phyloP scores from a whole-genome alignment of 2,329 filamentous ascomycete species.

The Cercospora citrullina region DNA sequence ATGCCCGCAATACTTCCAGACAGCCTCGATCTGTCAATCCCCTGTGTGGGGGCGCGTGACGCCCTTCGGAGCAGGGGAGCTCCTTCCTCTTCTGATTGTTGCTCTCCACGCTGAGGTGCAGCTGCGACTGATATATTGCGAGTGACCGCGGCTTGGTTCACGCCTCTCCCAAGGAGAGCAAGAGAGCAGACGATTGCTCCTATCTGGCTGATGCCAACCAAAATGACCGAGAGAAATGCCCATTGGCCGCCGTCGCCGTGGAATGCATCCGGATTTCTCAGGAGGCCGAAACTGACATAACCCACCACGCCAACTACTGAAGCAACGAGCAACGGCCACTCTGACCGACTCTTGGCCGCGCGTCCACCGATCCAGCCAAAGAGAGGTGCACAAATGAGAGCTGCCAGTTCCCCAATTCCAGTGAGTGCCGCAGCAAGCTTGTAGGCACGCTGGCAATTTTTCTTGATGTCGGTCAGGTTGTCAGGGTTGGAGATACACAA shows the following conservation, averaged over 20 bases:
- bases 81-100: slow-evolving; percentile 26
- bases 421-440: slow-evolving; percentile 83
- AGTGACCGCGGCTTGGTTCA: slow-evolving; percentile 51
- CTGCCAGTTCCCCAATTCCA: slow-evolving; percentile 83
- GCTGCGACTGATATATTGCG: slow-evolving; percentile 17
- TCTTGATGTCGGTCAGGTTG: slow-evolving; percentile 66
- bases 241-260: slow-evolving; percentile 60
- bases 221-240: slow-evolving; percentile 67
- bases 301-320: slow-evolving; percentile 74
- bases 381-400: slow-evolving; percentile 77
- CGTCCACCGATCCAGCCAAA: slow-evolving; percentile 84
- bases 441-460: slow-evolving; percentile 83
- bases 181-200: slow-evolving; percentile 94
- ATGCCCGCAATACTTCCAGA: slow-evolving; percentile 95
- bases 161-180: slow-evolving; percentile 79
- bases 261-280: slow-evolving; percentile 71
- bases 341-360: slow-evolving; percentile 53
- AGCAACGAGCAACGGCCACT: slow-evolving; percentile 72
- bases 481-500: slow-evolving; percentile 63
- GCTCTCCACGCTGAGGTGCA: neutral
- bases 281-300: slow-evolving; percentile 73
- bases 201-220: slow-evolving; percentile 91
- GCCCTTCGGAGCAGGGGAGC: slow-evolving; percentile 31
- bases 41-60: neutral
- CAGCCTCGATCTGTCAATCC: slow-evolving; percentile 52